Evolutionary conservation across 352 stramenopile species (phyloP).

Genomic region (Pythium utonaiense): DNA sequence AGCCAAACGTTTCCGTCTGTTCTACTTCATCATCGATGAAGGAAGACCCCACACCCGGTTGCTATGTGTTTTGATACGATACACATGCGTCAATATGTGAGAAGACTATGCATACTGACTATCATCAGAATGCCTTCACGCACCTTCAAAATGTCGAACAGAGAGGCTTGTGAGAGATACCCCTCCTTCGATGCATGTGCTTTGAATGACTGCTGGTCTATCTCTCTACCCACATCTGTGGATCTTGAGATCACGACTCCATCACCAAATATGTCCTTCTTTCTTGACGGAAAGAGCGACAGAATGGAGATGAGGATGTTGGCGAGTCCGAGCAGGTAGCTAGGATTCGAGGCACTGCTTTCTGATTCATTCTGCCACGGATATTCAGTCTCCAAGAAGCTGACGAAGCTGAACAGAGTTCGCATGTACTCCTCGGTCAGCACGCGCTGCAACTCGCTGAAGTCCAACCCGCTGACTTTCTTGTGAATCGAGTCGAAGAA

Average conservation of each 20-base stretch:
- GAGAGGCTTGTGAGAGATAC: not conserved
- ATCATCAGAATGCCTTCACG: not conserved
- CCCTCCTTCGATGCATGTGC: not conserved
- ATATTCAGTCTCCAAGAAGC: conserved; percentile 74
- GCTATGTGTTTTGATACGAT: conserved; percentile 13
- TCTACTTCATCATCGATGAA: conserved; percentile 72
- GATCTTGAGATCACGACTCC: not conserved
- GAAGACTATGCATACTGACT: not conserved
- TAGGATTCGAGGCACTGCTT: conserved; percentile 14
- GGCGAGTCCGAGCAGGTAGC: conserved; percentile 45
- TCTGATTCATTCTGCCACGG: conserved; percentile 9
- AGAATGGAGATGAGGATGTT: conserved; percentile 72
- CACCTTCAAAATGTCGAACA: conserved; percentile 30
- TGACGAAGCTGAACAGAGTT: conserved; percentile 62
- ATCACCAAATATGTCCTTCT: conserved; percentile 47
- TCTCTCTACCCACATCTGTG: not conserved
- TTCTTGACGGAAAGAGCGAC: conserved; percentile 39
- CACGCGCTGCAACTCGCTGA: conserved; percentile 72
- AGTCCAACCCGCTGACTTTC: conserved; percentile 53
- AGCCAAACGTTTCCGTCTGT: conserved; percentile 34
- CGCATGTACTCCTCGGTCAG: conserved; percentile 75
- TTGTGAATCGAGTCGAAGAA: conserved; percentile 74
- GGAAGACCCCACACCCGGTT: conserved; percentile 8
- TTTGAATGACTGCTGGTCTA: conserved; percentile 7
- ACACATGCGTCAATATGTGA: not conserved